Conservation (phyloP, 2,329 filamentous ascomycete species). For the Pestalotiopsis sp. region DNA sequence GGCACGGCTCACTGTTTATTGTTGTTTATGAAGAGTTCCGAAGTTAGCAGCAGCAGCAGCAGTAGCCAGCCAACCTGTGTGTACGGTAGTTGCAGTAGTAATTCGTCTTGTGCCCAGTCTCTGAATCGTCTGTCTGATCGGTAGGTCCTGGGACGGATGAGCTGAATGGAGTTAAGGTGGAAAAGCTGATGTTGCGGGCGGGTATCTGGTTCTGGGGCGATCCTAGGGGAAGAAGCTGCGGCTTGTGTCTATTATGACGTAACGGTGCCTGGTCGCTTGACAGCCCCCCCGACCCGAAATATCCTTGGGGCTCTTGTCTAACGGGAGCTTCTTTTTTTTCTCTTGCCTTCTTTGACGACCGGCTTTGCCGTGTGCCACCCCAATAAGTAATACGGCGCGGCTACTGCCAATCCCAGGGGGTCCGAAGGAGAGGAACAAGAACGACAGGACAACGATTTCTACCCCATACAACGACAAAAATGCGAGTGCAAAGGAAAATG, state of each 20-base stretch:
- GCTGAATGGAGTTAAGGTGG: constrained; percentile 14
- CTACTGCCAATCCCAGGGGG: neutral
- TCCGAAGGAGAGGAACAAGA: neutral
- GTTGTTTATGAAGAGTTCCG: neutral
- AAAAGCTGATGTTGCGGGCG: constrained; percentile 10
- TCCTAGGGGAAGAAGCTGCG: neutral
- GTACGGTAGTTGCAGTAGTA: neutral
- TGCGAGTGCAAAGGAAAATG: too few species aligned
- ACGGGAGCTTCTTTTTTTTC: neutral
- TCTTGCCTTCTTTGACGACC: neutral
- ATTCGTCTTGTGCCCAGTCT: neutral
- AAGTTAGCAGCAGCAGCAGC: neutral
- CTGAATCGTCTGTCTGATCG: neutral
- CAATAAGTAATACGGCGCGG: neutral
- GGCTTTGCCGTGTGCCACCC: neutral
- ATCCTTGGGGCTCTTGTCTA: neutral
- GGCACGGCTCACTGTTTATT: neutral
- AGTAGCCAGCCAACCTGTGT: neutral
- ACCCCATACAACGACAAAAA: neutral
- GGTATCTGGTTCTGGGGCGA: constrained; percentile 3
- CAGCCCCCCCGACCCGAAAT: neutral
- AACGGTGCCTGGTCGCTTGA: constrained; percentile 3
- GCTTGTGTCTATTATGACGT: constrained; percentile 11
- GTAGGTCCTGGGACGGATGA: neutral
- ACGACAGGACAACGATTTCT: neutral